Evolutionary conservation across 1,139 yeast genomes (phyloP), one percentile per base, ranked within the genome.

Genomic region (Pichia sp.): DNA sequence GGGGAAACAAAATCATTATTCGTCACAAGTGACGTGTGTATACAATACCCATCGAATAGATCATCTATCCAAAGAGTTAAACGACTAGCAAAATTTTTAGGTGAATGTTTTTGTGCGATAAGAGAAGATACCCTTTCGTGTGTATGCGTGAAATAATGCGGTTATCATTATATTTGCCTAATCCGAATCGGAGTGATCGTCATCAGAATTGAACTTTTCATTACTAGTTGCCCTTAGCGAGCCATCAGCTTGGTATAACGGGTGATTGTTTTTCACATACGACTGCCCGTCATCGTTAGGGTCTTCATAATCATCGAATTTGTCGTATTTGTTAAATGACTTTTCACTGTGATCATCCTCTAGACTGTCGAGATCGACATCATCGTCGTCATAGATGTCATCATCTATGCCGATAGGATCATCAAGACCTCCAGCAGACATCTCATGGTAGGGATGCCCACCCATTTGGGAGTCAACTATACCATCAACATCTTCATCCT

Each of bases 261-360:
- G 79, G 50, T 77, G 74, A 37, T 63, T 60, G 19, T 72, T 66
- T 51, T 75, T 78, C 35, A 74, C 74, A 55, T 82, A 82, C 5
- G 83, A 77, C 53, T 74, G 76, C 0, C 91, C 91, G 50, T 82
- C 93, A 55, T 82, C 91, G 52, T 81, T 78, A 3, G 91, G 91
- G 55, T 81, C 91, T 48, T 76, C 75, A 50, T 81, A 81, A 41
- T 78, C 85, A 38, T 76, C 83, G 21, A 67, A 74, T 19, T 64
- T 68, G 23, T 55, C 63, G 17, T 52, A 59, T 28, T 45, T 49
- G 22, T 38, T 41, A 26, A 35, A 22, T 20, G 22, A 22, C 48
- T 77, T 77, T 38, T 75, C 81, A 37, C 73, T 81, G 22, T 65
- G 72, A 20, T 63, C 68, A 28, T 53, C 58, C 15, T 51, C 57